A percentile compares a stretch with the other conserved stretches of the same genome.
These are phyloP conservation scores for Vaccinium corymbosum DNA, from an alignment of 148 eudicot species.

Conservation along the genomic window DNA sequence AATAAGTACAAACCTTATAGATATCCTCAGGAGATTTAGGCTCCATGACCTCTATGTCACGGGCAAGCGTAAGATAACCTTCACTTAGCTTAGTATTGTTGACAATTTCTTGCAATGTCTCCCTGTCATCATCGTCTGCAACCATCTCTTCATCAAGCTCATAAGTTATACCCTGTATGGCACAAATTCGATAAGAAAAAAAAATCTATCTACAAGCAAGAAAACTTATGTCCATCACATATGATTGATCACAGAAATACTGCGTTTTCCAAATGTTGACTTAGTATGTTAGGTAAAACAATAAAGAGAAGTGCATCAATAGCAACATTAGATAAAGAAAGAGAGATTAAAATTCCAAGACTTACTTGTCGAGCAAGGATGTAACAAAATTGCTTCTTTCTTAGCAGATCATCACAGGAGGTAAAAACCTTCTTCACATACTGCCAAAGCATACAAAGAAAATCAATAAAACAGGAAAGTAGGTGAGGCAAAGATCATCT, in stretches of 20 bases:
- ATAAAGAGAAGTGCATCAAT: neutral
- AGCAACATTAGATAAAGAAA: neutral
- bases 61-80: constrained; percentile 95
- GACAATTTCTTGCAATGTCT: constrained; percentile 71
- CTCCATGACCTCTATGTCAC: constrained; percentile 99
- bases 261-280: neutral
- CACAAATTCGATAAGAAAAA: constrained; percentile 1
- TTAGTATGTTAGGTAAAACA: neutral
- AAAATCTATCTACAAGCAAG: neutral
- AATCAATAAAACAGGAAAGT: neutral
- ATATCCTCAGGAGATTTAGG: constrained; percentile 95
- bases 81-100: constrained; percentile 75
- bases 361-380: constrained; percentile 94
- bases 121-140: constrained; percentile 66
- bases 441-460: constrained; percentile 39
- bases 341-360: constrained; percentile 11
- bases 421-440: constrained; percentile 72
- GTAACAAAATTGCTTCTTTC: constrained; percentile 81
- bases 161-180: constrained; percentile 63
- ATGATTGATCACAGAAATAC: neutral
- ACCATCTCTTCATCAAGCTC: constrained; percentile 76
- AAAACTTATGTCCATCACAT: neutral
- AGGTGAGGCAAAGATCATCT: neutral
- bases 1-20: constrained; percentile 58
- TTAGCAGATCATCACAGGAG: constrained; percentile 55